Percentiles rank a stretch among this genome's conserved stretches.
phyloP scores from a whole-genome alignment of 345 rosid genomes.

The Passiflora organensis region DNA sequence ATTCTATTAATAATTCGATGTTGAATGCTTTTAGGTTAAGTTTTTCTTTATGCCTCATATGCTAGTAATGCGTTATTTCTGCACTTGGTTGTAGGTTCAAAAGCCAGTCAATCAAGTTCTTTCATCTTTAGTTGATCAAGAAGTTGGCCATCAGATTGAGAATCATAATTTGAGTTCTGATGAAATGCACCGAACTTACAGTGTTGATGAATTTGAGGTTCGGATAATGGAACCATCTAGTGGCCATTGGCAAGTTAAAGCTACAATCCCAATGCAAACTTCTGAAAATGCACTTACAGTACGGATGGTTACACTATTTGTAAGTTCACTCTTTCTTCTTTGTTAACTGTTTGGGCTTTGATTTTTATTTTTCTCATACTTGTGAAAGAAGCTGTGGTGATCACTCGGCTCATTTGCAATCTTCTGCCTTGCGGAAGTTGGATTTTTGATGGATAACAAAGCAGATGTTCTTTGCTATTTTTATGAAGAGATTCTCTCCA shows the following conservation, averaged over 20 bases:
- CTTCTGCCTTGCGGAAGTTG: no score
- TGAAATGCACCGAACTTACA: slow-evolving; percentile 69
- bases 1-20: no score
- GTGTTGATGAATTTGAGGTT: slow-evolving; percentile 84
- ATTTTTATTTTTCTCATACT: slow-evolving; percentile 10
- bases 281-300: slow-evolving; percentile 93
- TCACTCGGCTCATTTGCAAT: neutral
- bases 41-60: no score
- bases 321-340: slow-evolving; percentile 41
- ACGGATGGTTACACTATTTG: slow-evolving; percentile 79
- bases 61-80: slow-evolving; percentile 13
- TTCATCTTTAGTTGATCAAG: slow-evolving; percentile 90
- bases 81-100: slow-evolving; percentile 50
- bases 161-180: slow-evolving; percentile 68
- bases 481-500: no score
- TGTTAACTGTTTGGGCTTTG: slow-evolving; percentile 4
- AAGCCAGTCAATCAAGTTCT: slow-evolving; percentile 88
- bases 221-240: slow-evolving; percentile 86
- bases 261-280: slow-evolving; percentile 92
- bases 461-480: no score
- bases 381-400: slow-evolving; percentile 6
- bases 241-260: slow-evolving; percentile 89
- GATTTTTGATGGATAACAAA: no score
- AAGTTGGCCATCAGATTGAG: slow-evolving; percentile 86
- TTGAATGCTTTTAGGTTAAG: no score